These are phyloP conservation scores for Neolecta irregularis DNA, from an alignment of 1,139 yeast genomes.

Conservation along the genomic window DNA sequence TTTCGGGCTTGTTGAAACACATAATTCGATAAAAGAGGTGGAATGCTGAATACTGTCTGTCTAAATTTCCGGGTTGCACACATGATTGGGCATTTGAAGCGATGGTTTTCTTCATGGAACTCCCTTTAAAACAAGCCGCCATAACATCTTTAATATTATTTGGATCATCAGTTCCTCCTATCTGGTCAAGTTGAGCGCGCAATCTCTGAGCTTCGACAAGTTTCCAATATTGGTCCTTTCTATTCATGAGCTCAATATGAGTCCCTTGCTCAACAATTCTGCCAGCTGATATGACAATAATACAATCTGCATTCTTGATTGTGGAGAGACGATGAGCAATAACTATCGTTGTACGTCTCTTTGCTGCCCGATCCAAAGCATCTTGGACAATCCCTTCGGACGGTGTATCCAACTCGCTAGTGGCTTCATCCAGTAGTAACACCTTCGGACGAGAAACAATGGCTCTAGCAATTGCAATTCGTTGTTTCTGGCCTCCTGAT, in stretches of 20 bases:
- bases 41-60: constrained; percentile 4
- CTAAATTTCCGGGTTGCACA: too few species aligned
- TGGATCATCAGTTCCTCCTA: constrained; percentile 6
- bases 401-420: constrained; percentile 58
- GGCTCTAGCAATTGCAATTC: constrained; percentile 64
- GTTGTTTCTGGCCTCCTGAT: constrained; percentile 72
- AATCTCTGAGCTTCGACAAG: constrained; percentile 26
- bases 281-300: constrained; percentile 31
- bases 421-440: constrained; percentile 62
- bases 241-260: constrained; percentile 25
- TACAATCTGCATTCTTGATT: constrained; percentile 36
- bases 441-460: constrained; percentile 59
- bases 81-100: too few species aligned
- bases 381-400: constrained; percentile 59
- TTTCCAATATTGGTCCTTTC: constrained; percentile 22
- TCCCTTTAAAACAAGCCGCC: constrained; percentile 13
- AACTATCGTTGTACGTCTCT: constrained; percentile 52
- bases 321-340: constrained; percentile 70
- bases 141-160: constrained; percentile 13
- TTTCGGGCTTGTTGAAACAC: constrained; percentile 15
- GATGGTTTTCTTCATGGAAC: not conserved
- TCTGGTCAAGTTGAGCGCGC: constrained; percentile 7
- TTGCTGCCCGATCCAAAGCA: constrained; percentile 48
- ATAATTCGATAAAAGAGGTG: constrained; percentile 13
- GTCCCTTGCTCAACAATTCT: constrained; percentile 30